Evolutionary conservation across 768 basidiomycete species (phyloP), one percentile per base, ranked within the genome.

Genomic region (Tulasnella sp.): DNA sequence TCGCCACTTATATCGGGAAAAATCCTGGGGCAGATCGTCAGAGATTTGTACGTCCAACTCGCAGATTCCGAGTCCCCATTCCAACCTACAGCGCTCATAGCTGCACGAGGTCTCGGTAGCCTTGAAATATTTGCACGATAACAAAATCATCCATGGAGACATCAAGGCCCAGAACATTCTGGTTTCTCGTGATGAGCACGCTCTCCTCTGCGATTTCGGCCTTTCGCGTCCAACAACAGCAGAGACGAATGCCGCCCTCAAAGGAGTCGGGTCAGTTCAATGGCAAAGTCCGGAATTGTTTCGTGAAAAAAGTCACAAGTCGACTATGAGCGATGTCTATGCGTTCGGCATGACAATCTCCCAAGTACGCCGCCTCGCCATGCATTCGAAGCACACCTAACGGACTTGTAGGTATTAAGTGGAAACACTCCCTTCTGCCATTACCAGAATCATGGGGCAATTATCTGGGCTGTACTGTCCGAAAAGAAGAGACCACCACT

Each of bases 261-360:
- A 48, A 17, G 46, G 46, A 14, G 46, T 32, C 8, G 46, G 46
- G 34, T 29, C 46, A 14, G 15, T 32, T 4, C 46, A 32, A 2
- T 48, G 46, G 46, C 46, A 48, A 15, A 48, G 46, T 25, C 46
- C 46, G 19, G 46, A 48, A 19, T 32, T 48, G 11, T 5, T 48
- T 14, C 34, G 34, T 29, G 46, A 32, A 31, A 32, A 14, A 6
- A n/a, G n/a, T n/a, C 46, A 25, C 21, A 25, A 32, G 23, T 29
- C 12, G 4, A n/a, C 34, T 6, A 12, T 29, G 12, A 29, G 27
- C 8, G 46, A 48, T 6, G 46, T 48, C 8, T 48, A 48, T 32
- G 46, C 46, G 9, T 48, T 48, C 15, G 46, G 46, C 15, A 48
- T 48, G 46, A 48, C 46, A n/a, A 32, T 48, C 25, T 48, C 29